Conservation (phyloP, 371 early-diverging fungal species). For the Mucor piriformis region DNA sequence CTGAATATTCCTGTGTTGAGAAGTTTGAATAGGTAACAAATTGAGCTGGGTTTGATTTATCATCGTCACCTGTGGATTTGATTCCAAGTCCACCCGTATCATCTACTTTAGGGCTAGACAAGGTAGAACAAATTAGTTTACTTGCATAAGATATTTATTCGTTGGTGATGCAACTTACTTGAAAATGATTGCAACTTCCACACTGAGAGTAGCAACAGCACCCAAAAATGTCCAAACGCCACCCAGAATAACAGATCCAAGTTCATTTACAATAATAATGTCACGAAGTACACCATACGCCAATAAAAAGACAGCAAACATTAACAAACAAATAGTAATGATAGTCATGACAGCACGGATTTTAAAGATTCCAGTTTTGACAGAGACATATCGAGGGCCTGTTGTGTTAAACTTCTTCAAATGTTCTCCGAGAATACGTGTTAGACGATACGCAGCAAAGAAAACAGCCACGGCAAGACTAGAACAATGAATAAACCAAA, state of each 20-base stretch:
- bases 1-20: slow-evolving; percentile 26
- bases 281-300: slow-evolving; percentile 31
- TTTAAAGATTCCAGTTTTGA: slow-evolving; percentile 48
- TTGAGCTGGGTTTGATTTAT: slow-evolving; percentile 17
- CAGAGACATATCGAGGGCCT: slow-evolving; percentile 40
- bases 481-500: slow-evolving; percentile 49
- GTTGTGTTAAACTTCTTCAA: slow-evolving; percentile 34
- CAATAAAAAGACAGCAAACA: slow-evolving; percentile 32
- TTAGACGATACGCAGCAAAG: slow-evolving; percentile 40
- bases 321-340: slow-evolving; percentile 25
- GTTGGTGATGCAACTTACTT: slow-evolving; percentile 9
- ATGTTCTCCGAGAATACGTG: slow-evolving; percentile 34
- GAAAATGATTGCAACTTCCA: slow-evolving; percentile 27
- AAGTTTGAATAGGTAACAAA: slow-evolving; percentile 28
- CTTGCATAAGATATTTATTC: neutral
- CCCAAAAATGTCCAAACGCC: slow-evolving; percentile 30
- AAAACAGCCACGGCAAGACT: slow-evolving; percentile 33
- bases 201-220: slow-evolving; percentile 19
- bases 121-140: neutral
- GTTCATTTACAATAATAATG: slow-evolving; percentile 16
- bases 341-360: slow-evolving; percentile 32
- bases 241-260: slow-evolving; percentile 25
- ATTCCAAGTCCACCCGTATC: slow-evolving; percentile 20
- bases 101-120: slow-evolving; percentile 22
- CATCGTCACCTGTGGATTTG: slow-evolving; percentile 20